Percentiles rank a stretch among this genome's conserved stretches.
phyloP scores from a whole-genome alignment of 2,329 filamentous ascomycete species.

The Paraconiothyrium sp. region DNA sequence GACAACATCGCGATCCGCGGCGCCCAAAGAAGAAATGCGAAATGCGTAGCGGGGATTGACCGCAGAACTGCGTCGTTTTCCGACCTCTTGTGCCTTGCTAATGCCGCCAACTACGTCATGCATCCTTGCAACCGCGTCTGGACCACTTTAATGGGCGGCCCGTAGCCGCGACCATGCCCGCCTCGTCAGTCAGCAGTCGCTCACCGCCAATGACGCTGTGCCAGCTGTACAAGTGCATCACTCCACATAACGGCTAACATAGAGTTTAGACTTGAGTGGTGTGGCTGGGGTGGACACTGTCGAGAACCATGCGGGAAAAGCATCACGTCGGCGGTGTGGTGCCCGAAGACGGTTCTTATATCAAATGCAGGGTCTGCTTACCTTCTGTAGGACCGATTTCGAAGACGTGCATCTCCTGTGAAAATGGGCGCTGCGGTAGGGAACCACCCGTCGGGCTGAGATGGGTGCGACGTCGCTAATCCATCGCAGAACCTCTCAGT shows the following conservation, averaged over 20 bases:
- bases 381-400: slow-evolving; percentile 27
- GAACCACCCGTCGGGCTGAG: slow-evolving; percentile 1
- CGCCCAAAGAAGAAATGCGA: slow-evolving; percentile 15
- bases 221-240: slow-evolving; percentile 50
- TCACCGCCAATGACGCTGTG: slow-evolving; percentile 43
- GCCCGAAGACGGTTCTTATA: slow-evolving; percentile 25
- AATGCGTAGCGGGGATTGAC: slow-evolving; percentile 8
- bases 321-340: slow-evolving; percentile 32
- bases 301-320: slow-evolving; percentile 17
- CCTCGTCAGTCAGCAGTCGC: slow-evolving; percentile 24
- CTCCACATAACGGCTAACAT: slow-evolving; percentile 35
- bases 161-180: slow-evolving; percentile 37
- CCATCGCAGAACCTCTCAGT: slow-evolving; percentile 30
- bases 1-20: neutral
- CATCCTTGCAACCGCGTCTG: slow-evolving; percentile 29
- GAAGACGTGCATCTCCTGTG: slow-evolving; percentile 21
- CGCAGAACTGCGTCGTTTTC: slow-evolving; percentile 15
- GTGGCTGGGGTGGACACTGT: slow-evolving; percentile 28
- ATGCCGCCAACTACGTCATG: slow-evolving; percentile 34
- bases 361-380: slow-evolving; percentile 27
- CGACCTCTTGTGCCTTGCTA: slow-evolving; percentile 13
- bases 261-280: slow-evolving; percentile 21
- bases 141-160: slow-evolving; percentile 29
- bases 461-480: slow-evolving; percentile 21
- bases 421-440: slow-evolving; percentile 41